A percentile compares a stretch with the other conserved stretches of the same genome.
Evolutionary conservation across 192 early-diverging fungal genomes (phyloP).

Genomic region (Umbelopsis isabellina): DNA sequence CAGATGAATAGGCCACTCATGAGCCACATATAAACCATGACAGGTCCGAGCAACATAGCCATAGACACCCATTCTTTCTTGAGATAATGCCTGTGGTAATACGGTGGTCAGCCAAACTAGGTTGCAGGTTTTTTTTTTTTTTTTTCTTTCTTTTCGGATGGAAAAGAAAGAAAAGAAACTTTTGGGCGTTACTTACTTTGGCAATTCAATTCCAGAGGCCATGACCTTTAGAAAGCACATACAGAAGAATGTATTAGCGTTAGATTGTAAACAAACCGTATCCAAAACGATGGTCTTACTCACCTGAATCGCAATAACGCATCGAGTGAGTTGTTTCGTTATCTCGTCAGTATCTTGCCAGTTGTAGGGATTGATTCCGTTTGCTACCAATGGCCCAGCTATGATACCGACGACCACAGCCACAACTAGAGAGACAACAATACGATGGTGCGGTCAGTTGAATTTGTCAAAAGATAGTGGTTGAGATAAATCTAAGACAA

Average conservation of each 20-base stretch:
- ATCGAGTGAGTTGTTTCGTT: conserved; percentile 72
- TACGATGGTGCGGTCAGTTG: no score
- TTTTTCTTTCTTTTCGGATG: background rate
- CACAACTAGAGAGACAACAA: conserved; percentile 57
- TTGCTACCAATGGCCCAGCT: conserved; percentile 75
- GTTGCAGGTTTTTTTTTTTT: no score
- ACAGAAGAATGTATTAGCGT: background rate
- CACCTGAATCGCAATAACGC: conserved; percentile 83
- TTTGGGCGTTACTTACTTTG: conserved; percentile 55
- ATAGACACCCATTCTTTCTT: conserved; percentile 67
- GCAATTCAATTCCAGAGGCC: conserved; percentile 81
- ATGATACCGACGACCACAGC: conserved; percentile 84
- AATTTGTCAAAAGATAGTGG: background rate
- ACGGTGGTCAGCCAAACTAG: background rate
- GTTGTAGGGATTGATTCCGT: conserved; percentile 67
- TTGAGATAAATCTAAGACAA: no score
- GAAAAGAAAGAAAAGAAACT: background rate
- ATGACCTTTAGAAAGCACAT: conserved; percentile 60
- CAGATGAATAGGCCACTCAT: conserved; percentile 69
- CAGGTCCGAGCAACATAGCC: conserved; percentile 72
- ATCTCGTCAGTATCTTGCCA: conserved; percentile 59
- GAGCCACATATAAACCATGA: conserved; percentile 85
- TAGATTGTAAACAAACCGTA: background rate
- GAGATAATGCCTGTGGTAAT: conserved; percentile 36
- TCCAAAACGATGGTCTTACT: background rate